These are phyloP conservation scores for Fusarium ambrosium DNA, from an alignment of 2,329 filamentous ascomycete genomes.

Conservation along the genomic window DNA sequence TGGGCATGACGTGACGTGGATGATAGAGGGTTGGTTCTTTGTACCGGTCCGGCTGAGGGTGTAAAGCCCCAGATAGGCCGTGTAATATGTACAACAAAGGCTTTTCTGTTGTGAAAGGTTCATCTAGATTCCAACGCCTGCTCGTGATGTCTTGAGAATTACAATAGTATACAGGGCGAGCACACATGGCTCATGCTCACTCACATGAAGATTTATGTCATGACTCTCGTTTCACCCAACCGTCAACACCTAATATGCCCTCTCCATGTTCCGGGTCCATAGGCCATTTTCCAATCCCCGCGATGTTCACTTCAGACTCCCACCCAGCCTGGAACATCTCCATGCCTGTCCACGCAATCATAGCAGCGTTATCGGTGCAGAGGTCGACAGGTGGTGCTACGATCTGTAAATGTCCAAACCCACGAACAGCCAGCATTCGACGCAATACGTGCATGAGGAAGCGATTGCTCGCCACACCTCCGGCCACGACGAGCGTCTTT, in stretches of 20 bases:
- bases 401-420: conserved; percentile 72
- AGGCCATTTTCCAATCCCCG: conserved; percentile 78
- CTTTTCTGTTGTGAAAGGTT: conserved; percentile 45
- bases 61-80: conserved; percentile 29
- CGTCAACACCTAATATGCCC: conserved; percentile 74
- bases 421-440: conserved; percentile 72
- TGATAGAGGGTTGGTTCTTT: conserved; percentile 39
- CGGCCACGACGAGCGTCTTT: conserved; percentile 82
- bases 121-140: conserved; percentile 11
- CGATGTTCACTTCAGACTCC: conserved; percentile 70
- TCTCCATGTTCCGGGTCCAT: conserved; percentile 72
- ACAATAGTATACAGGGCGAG: conserved; percentile 23
- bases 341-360: conserved; percentile 94
- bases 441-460: conserved; percentile 79
- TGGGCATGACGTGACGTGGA: conserved; percentile 12
- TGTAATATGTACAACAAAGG: conserved; percentile 49
- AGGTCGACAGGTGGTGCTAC: conserved; percentile 81
- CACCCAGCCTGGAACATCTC: conserved; percentile 92
- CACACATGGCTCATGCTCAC: not conserved
- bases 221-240: conserved; percentile 56
- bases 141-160: conserved; percentile 15
- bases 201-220: conserved; percentile 6
- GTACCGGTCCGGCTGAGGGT: conserved; percentile 20
- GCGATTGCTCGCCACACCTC: conserved; percentile 89
- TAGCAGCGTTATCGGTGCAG: conserved; percentile 96